phyloP scores from a whole-genome alignment of 164 flowering plant species.

The Annona squamosa region DNA sequence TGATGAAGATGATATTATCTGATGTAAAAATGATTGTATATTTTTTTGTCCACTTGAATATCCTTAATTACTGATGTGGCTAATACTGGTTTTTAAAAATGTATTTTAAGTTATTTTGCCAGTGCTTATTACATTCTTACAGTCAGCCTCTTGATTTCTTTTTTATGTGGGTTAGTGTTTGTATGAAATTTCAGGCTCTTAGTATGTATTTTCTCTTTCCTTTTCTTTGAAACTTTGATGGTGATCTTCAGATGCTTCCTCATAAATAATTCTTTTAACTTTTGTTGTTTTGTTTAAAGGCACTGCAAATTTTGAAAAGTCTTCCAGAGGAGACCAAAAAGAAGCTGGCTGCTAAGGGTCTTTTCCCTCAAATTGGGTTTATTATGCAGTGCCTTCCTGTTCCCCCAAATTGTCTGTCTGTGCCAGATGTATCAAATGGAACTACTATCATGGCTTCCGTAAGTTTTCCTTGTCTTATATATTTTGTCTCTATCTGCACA shows the following conservation, averaged over 20 bases:
- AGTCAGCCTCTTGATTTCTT: no score
- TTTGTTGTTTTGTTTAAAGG: conserved; percentile 31
- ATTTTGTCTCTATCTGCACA: not conserved
- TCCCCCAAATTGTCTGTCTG: conserved; percentile 93
- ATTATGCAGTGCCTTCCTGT: conserved; percentile 68
- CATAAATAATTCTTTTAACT: not conserved
- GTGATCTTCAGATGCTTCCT: not conserved
- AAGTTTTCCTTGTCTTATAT: conserved; percentile 20
- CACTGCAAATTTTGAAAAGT: conserved; percentile 53
- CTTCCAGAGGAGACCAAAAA: conserved; percentile 57
- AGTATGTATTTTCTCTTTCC: not conserved
- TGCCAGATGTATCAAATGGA: conserved; percentile 88
- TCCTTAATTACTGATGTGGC: no score
- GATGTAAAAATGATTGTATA: no score
- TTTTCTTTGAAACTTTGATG: not conserved
- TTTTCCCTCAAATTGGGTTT: conserved; percentile 73
- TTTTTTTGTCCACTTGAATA: no score
- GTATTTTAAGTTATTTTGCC: no score
- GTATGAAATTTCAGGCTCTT: no score
- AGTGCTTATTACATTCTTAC: no score
- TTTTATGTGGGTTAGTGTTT: no score
- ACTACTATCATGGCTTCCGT: conserved; percentile 73
- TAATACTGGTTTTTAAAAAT: no score
- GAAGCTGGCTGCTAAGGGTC: conserved; percentile 61
- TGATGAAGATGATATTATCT: no score